Percentiles rank a stretch among this genome's conserved stretches.
Evolutionary conservation across 768 basidiomycete genomes (phyloP).

Genomic region (Boletus huronensis): DNA sequence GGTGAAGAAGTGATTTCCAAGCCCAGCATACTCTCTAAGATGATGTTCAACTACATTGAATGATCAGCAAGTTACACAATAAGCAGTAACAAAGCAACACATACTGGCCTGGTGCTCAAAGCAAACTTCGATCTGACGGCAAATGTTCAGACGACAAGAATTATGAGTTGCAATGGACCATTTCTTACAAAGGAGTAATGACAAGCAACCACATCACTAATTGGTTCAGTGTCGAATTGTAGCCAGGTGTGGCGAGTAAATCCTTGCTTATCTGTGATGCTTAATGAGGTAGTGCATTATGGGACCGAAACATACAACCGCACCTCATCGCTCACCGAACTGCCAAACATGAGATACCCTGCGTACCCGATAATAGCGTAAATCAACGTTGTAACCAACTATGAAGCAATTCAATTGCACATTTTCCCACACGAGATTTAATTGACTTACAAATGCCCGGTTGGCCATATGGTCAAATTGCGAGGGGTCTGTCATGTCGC

Average conservation of each 20-base stretch:
- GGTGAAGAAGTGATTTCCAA: constrained; percentile 42
- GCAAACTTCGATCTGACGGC: constrained; percentile 77
- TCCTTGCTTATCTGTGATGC: constrained; percentile 71
- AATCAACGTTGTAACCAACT: constrained; percentile 61
- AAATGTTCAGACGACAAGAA: constrained; percentile 14
- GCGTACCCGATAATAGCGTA: constrained; percentile 69
- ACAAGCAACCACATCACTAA: constrained; percentile 86
- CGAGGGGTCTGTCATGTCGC: constrained; percentile 83
- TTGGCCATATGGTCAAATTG: constrained; percentile 82
- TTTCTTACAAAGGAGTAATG: constrained; percentile 61
- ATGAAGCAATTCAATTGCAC: not conserved
- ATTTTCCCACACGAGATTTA: not conserved
- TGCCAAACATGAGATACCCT: constrained; percentile 92
- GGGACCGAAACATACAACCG: constrained; percentile 12
- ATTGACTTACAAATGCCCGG: constrained; percentile 70
- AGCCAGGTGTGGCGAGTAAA: constrained; percentile 68
- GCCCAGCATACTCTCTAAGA: constrained; percentile 74
- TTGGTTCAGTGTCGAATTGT: constrained; percentile 66
- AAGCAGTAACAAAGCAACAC: constrained; percentile 20
- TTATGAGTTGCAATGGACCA: not conserved
- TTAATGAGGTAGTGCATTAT: not conserved
- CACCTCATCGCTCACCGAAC: constrained; percentile 76
- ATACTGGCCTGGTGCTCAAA: constrained; percentile 72
- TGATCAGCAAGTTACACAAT: not conserved
- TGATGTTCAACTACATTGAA: constrained; percentile 64